A percentile compares a stretch with the other conserved stretches of the same genome.
Evolutionary conservation across 1,284 basidiomycete genomes (phyloP).

Genomic region (Ceratobasidium sp.): DNA sequence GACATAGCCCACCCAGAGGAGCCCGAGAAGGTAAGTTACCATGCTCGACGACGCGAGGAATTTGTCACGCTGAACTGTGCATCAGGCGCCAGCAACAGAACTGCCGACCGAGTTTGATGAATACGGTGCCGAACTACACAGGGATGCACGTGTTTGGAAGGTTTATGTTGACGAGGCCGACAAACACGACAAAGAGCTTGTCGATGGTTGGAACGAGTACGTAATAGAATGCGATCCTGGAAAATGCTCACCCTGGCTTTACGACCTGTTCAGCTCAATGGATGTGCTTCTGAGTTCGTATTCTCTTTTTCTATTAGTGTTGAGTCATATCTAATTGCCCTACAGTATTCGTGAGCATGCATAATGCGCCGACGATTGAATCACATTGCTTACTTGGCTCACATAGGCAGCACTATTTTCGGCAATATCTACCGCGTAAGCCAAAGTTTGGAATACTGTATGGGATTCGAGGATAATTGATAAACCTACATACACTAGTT

Average conservation of each 20-base stretch:
- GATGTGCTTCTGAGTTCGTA: slow-evolving; percentile 11
- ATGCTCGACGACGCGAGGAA: too few species aligned
- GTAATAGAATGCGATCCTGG: too few species aligned
- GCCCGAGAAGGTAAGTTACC: too few species aligned
- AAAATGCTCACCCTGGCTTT: too few species aligned
- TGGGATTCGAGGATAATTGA: neutral
- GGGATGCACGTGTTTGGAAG: neutral
- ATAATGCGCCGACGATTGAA: neutral
- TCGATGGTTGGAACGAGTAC: slow-evolving; percentile 1
- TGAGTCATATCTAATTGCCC: too few species aligned
- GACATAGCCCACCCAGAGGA: too few species aligned
- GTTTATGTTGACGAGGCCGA: neutral
- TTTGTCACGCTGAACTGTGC: too few species aligned
- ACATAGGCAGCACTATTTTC: slow-evolving; percentile 10
- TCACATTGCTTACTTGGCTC: neutral
- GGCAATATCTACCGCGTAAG: slow-evolving; percentile 18
- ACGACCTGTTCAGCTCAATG: neutral
- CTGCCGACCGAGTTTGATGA: too few species aligned
- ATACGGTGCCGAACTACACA: slow-evolving; percentile 1
- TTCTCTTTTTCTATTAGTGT: too few species aligned
- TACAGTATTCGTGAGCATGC: slow-evolving; percentile 7
- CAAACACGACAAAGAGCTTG: slow-evolving; percentile 3
- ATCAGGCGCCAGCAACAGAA: too few species aligned
- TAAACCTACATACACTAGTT: neutral
- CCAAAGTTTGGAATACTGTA: neutral